phyloP scores from a whole-genome alignment of 164 flowering plant species.

The Tetrastigma voinierianum region DNA sequence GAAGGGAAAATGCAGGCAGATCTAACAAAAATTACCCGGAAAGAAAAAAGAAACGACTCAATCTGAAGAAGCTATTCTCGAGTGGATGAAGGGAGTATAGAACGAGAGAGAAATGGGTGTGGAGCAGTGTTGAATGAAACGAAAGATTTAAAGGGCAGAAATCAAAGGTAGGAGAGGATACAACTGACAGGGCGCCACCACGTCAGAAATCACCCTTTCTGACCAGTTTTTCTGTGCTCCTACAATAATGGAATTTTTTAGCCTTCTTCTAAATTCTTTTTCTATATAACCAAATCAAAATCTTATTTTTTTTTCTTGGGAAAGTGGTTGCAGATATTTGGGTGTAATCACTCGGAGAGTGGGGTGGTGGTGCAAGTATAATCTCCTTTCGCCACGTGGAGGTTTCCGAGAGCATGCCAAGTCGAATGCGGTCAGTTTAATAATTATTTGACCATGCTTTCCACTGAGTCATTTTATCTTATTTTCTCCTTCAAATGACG shows the following conservation, averaged over 20 bases:
- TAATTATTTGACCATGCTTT: too few species aligned
- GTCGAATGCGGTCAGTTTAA: too few species aligned
- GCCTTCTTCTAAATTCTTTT: background rate
- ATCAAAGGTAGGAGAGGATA: slow-evolving; percentile 4
- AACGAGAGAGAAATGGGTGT: background rate
- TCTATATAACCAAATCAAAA: background rate
- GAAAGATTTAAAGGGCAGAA: slow-evolving; percentile 8
- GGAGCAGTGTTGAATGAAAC: background rate
- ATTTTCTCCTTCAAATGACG: too few species aligned
- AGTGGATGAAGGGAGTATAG: too few species aligned
- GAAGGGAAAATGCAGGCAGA: too few species aligned
- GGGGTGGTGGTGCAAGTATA: too few species aligned
- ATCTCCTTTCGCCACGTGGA: too few species aligned
- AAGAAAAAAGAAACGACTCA: background rate
- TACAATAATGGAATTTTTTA: slow-evolving; percentile 5
- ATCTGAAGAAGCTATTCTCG: background rate
- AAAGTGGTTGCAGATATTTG: background rate
- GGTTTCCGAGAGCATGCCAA: too few species aligned
- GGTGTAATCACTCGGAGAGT: background rate
- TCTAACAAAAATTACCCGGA: too few species aligned
- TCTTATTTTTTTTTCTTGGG: background rate
- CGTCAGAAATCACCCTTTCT: too few species aligned
- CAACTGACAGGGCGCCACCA: slow-evolving; percentile 17
- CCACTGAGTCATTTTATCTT: too few species aligned
- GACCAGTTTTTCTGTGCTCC: slow-evolving; percentile 7